Percentiles rank a stretch among this genome's conserved stretches.
Evolutionary conservation across 1,139 yeast species (phyloP).

Genomic region (Saccharomyces pastorianus): DNA sequence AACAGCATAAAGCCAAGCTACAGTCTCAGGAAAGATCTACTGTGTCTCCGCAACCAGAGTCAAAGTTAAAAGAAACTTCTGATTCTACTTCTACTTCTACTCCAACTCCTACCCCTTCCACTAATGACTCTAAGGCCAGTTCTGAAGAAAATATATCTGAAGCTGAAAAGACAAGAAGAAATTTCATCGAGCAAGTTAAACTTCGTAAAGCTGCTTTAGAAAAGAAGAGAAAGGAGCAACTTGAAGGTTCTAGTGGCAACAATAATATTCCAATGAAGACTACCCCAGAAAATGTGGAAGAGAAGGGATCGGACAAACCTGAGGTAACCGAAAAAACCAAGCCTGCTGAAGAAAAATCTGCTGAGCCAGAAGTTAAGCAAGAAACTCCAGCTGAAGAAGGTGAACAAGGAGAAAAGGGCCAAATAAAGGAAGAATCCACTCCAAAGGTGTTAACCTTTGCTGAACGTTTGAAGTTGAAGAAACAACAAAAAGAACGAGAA

Average conservation of each 20-base stretch:
- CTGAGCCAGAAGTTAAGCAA: conserved; percentile 21
- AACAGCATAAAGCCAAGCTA: conserved; percentile 13
- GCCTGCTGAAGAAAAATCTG: conserved; percentile 8
- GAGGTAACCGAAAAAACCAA: conserved; percentile 8
- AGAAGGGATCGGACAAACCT: conserved; percentile 9
- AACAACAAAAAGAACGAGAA: conserved; percentile 17
- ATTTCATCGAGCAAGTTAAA: conserved; percentile 21
- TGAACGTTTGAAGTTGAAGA: conserved; percentile 16
- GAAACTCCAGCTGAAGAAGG: conserved; percentile 19
- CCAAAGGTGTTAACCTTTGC: conserved; percentile 16
- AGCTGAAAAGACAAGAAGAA: conserved; percentile 16
- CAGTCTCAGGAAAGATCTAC: background rate
- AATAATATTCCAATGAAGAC: conserved; percentile 7
- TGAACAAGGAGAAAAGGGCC: conserved; percentile 14
- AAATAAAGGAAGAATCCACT: conserved; percentile 1
- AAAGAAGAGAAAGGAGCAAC: conserved; percentile 16
- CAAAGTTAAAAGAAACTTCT: background rate
- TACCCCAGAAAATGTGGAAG: conserved; percentile 8
- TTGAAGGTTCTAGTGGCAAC: conserved; percentile 6
- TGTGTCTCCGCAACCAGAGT: background rate
- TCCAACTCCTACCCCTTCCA: conserved; percentile 1
- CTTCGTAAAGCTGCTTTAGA: conserved; percentile 23
- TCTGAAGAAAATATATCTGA: conserved; percentile 7
- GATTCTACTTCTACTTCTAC: conserved; percentile 5
- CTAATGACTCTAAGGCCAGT: conserved; percentile 6